phyloP scores from a whole-genome alignment of 345 rosid species.

The Gossypium anomalum region DNA sequence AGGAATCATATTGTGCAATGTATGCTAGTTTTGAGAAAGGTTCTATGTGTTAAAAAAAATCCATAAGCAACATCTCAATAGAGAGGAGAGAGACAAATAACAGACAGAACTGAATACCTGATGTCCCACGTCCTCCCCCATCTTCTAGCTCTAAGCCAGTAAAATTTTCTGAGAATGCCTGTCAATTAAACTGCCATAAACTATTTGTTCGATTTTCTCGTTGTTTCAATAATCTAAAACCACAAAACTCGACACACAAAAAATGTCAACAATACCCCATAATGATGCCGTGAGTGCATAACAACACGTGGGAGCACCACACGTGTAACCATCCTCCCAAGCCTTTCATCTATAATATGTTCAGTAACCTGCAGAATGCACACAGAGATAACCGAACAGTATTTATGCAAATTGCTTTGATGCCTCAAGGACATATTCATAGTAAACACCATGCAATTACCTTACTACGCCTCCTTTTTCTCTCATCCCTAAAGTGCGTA shows the following conservation, averaged over 20 bases:
- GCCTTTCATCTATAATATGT: conserved; percentile 85
- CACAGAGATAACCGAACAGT: background rate
- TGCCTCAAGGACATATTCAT: background rate
- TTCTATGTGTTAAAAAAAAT: background rate
- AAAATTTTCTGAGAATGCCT: conserved; percentile 93
- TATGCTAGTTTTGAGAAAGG: background rate
- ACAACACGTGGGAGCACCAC: conserved; percentile 96
- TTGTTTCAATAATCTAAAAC: background rate
- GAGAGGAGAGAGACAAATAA: background rate
- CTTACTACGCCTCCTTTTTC: conserved; percentile 89
- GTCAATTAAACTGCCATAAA: conserved; percentile 20
- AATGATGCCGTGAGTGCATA: conserved; percentile 94
- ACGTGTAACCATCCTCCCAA: conserved; percentile 86
- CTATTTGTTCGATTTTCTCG: background rate
- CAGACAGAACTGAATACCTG: conserved; percentile 41
- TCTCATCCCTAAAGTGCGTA: conserved; percentile 96
- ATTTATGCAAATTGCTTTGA: background rate
- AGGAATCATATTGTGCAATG: background rate
- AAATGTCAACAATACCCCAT: conserved; percentile 57
- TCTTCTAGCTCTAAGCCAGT: conserved; percentile 98
- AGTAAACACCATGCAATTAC: conserved; percentile 31
- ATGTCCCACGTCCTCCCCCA: conserved; percentile 99
- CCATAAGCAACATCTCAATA: background rate
- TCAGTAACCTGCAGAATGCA: conserved; percentile 64
- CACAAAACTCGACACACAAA: background rate